phyloP scores from a whole-genome alignment of 768 basidiomycete genomes.

The Termitomyces sp. region DNA sequence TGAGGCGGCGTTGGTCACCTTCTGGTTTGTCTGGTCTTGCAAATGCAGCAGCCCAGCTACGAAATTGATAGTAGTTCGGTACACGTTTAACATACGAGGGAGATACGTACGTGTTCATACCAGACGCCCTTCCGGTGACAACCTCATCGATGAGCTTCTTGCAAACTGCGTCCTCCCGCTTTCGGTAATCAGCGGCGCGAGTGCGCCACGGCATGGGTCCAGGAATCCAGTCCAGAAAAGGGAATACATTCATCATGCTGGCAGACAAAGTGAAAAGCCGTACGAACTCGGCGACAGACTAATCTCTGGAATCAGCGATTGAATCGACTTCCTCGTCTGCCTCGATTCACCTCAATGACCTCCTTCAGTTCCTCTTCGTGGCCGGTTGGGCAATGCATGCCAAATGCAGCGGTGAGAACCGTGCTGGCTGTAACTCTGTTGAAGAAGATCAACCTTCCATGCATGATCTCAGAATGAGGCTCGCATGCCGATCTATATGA shows the following conservation, averaged over 20 bases:
- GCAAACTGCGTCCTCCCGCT: neutral
- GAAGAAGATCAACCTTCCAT: neutral
- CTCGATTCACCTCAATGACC: neutral
- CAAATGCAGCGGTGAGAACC: neutral
- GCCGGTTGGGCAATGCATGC: constrained; percentile 1
- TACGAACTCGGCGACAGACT: neutral
- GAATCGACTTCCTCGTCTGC: neutral
- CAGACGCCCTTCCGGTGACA: neutral
- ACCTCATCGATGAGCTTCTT: neutral
- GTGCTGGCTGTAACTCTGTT: neutral
- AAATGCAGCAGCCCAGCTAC: constrained; percentile 1
- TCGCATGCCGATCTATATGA: neutral
- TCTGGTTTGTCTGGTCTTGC: constrained; percentile 1
- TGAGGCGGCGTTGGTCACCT: constrained; percentile 1
- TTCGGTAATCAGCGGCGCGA: neutral
- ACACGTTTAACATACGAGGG: neutral
- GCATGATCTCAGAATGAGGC: neutral
- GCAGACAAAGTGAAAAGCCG: neutral
- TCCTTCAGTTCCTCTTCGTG: constrained; percentile 1
- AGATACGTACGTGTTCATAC: constrained; percentile 1
- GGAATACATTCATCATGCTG: constrained; percentile 2
- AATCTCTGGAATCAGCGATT: neutral
- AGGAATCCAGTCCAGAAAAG: neutral
- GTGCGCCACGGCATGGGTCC: constrained; percentile 3
- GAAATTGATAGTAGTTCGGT: neutral